Evolutionary conservation across 1,139 yeast species (phyloP), one percentile per base, ranked within the genome.

Genomic region (Kluyveromyces sp.): DNA sequence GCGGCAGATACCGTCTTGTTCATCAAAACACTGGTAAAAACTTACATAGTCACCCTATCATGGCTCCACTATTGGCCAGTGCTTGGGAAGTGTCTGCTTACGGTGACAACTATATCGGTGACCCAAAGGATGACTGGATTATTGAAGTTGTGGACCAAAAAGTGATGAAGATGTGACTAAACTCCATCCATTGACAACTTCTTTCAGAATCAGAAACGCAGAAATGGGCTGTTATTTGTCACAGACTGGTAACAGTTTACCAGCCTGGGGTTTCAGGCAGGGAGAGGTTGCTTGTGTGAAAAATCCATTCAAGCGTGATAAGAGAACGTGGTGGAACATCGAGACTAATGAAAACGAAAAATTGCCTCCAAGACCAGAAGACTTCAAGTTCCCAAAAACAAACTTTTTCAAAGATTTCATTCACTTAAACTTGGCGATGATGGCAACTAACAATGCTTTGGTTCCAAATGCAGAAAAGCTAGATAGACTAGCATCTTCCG

Each of bases 231-330:
- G 98, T 71, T 92, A 92, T 67, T 75, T 94, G 60, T 83, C 88
- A 52, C 90, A 89, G 47, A 76, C 94, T 41, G 96, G 96, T 52
- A 71, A 72, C 56, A 67, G 75, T 45, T 77, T 89, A 57, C 99
- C 99, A 40, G 89, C 81, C 47, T 94, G 99, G 99, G 99, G 99
- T 53, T 94, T 88, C 78, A 82, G 94, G 69, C 99, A 94, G 72
- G 92, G 95, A 59, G 99, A 94, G 71, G 94, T 92, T 54, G 83
- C 82, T 4, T 94, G 99, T 70, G 72, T 79, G 64, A 82, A 79
- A 57, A 75, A 75, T 58, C 85, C 95, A 41, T 81, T 84, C 66
- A 74, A 68, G 48, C 83, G 94, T 65, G 97, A 94, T 68, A 88
- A 87, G 73, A 77, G 94, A 70, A 88, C 97, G 31, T 92, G 97